Evolutionary conservation across 176 grass and related monocot species (phyloP), one percentile per base, ranked within the genome.

Genomic region (Triticum dicoccoides): DNA sequence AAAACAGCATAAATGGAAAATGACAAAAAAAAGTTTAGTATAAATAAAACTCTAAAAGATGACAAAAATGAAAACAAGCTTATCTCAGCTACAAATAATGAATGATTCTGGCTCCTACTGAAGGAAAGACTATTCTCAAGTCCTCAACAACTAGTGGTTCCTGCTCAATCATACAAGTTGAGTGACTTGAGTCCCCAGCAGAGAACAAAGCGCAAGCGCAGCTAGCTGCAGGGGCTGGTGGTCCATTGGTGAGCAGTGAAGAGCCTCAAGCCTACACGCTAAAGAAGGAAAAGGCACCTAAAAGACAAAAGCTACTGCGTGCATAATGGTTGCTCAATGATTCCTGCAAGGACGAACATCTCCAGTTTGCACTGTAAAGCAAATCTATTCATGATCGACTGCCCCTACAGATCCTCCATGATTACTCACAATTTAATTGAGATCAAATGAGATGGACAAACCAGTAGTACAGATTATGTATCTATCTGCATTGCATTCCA

Each of bases 241-340:
- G 88, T 86, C 83, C 88, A 77, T 76, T 76, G 12, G 61, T 84
- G 69, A 84, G 32, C 81, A 81, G 35, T 24, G 61, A 25, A 77
- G 89, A 63, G 66, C 75, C 81, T 64, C 30, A 85, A 88, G 12
- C 67, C 81, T 76, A 65, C 81, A 85, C 85, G 81, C 81, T 77
- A 81, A 84, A 73, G 29, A 10, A 77, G 15, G 51, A 54, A 77
- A 74, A 91, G 81, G 85, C 77, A 91, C 69, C 82, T 70, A 84
- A 87, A 87, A 81, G 85, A 70, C 85, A 91, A 84, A 80, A 87
- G 78, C 65, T 84, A 87, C 65, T 84, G 84, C 62, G 32, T 80
- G 76, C 76, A 84, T 84, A 91, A 76, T 74, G 61, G 80, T 75
- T 91, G 61, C 37, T 38, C 85, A 84, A 88, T 81, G 69, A 91